These are phyloP conservation scores for Dipteronia sinensis DNA, from an alignment of 345 rosid species.

Conservation along the genomic window DNA sequence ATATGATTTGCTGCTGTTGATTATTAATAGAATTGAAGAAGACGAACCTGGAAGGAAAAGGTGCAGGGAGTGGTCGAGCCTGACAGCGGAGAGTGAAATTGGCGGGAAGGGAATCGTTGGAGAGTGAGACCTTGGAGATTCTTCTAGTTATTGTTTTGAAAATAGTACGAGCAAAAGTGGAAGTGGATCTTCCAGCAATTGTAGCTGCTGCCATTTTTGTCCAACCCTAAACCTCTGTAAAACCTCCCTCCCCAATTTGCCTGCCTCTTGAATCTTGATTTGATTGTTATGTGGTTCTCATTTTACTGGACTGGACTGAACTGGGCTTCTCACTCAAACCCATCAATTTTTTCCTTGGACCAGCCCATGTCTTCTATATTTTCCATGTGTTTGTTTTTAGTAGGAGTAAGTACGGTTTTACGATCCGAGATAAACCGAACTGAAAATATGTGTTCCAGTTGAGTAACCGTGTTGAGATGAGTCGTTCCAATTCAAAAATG, in stretches of 20 bases:
- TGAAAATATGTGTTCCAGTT: too few relatives aligned
- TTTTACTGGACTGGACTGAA: not conserved
- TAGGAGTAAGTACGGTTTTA: too few relatives aligned
- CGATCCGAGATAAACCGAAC: too few relatives aligned
- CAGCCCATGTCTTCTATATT: not conserved
- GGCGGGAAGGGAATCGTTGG: slow-evolving; percentile 35
- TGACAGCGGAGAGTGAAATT: slow-evolving; percentile 29
- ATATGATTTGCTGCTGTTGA: too few relatives aligned
- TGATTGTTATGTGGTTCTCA: not conserved
- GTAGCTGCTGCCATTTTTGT: slow-evolving; percentile 42
- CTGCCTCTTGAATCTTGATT: not conserved
- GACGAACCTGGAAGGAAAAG: slow-evolving; percentile 36
- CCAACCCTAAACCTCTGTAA: slow-evolving; percentile 46
- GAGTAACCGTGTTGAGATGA: too few relatives aligned
- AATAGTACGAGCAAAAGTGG: slow-evolving; percentile 41
- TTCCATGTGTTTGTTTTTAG: not conserved
- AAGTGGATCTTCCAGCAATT: slow-evolving; percentile 54
- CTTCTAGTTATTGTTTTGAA: slow-evolving; percentile 30
- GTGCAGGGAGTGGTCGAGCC: slow-evolving; percentile 25
- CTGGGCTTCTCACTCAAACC: not conserved
- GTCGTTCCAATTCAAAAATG: too few relatives aligned
- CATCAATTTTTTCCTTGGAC: not conserved
- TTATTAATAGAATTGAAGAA: not conserved
- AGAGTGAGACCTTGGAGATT: slow-evolving; percentile 32
- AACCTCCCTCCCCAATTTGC: slow-evolving; percentile 25